Evolutionary conservation across 2,329 filamentous ascomycete genomes (phyloP).

Genomic region (Aspergillus glaucus): DNA sequence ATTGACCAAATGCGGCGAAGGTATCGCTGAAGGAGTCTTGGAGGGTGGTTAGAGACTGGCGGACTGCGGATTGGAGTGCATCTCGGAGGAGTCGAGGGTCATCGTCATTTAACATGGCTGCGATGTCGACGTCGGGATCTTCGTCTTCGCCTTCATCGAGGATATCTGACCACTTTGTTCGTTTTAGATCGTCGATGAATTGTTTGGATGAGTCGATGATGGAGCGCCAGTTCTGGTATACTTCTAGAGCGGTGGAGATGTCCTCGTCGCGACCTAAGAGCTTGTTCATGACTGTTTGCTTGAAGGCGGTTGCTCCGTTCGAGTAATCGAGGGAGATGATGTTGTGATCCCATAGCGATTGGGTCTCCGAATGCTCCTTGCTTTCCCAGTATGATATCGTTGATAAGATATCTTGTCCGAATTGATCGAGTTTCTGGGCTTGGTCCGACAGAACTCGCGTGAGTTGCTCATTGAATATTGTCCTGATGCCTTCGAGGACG

Average conservation of each 20-base stretch:
- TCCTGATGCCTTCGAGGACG: constrained; percentile 63
- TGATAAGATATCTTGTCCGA: constrained; percentile 59
- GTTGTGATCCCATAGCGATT: constrained; percentile 61
- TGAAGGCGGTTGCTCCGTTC: constrained; percentile 61
- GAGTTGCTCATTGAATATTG: constrained; percentile 63
- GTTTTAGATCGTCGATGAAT: constrained; percentile 29
- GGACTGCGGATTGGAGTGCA: constrained; percentile 52
- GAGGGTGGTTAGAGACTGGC: constrained; percentile 53
- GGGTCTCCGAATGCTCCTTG: constrained; percentile 45
- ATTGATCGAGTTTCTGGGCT: constrained; percentile 56
- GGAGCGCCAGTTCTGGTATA: constrained; percentile 68
- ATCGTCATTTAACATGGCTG: constrained; percentile 58
- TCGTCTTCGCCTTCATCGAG: constrained; percentile 36
- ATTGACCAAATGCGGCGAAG: constrained; percentile 43
- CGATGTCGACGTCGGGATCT: constrained; percentile 29
- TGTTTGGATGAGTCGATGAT: constrained; percentile 52
- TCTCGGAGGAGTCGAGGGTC: constrained; percentile 61
- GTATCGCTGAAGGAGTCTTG: constrained; percentile 36
- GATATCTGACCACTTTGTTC: constrained; percentile 31
- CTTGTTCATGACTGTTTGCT: constrained; percentile 61
- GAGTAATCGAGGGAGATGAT: constrained; percentile 60
- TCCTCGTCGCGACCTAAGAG: constrained; percentile 66
- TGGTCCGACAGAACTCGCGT: constrained; percentile 57
- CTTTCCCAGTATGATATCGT: constrained; percentile 57
- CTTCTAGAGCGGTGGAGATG: constrained; percentile 55